These are phyloP conservation scores for Nakazawaea wyomingensis DNA, from an alignment of 805 yeast genomes.

Conservation along the genomic window DNA sequence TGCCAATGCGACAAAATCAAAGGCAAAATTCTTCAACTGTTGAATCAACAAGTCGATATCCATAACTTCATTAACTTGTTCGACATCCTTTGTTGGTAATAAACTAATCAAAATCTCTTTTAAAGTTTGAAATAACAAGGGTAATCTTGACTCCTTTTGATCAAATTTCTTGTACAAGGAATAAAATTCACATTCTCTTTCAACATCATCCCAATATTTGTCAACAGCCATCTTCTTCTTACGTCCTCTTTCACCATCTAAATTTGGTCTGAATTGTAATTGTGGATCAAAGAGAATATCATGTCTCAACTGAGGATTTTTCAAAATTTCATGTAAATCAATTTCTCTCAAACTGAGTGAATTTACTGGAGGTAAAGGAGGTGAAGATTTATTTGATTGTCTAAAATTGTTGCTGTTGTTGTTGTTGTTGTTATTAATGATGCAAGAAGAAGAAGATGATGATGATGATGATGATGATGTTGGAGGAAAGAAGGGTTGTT, in stretches of 20 bases:
- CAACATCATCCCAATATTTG: slow-evolving; percentile 78
- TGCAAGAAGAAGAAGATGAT: slow-evolving; percentile 21
- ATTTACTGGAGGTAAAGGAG: slow-evolving; percentile 74
- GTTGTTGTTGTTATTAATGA: no score
- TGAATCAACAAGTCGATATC: slow-evolving; percentile 74
- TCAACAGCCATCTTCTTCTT: slow-evolving; percentile 73
- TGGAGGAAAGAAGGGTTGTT: slow-evolving; percentile 10
- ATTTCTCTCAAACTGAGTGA: slow-evolving; percentile 77
- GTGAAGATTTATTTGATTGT: background rate
- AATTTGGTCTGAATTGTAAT: slow-evolving; percentile 83
- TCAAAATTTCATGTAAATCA: slow-evolving; percentile 81
- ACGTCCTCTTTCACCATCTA: slow-evolving; percentile 86
- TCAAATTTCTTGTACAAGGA: slow-evolving; percentile 21
- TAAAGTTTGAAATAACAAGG: slow-evolving; percentile 70
- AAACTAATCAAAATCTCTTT: slow-evolving; percentile 70
- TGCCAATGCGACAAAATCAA: slow-evolving; percentile 66
- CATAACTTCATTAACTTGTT: slow-evolving; percentile 61
- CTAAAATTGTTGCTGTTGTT: slow-evolving; percentile 22
- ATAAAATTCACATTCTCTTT: slow-evolving; percentile 54
- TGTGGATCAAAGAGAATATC: slow-evolving; percentile 91
- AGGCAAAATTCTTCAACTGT: slow-evolving; percentile 65
- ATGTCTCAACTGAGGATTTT: slow-evolving; percentile 89
- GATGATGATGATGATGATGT: slow-evolving; percentile 20
- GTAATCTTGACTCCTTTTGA: slow-evolving; percentile 39
- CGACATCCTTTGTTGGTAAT: slow-evolving; percentile 72